Evolutionary conservation across 73 alveolate species (phyloP).

Genomic region (Paramecium octaurelia): DNA sequence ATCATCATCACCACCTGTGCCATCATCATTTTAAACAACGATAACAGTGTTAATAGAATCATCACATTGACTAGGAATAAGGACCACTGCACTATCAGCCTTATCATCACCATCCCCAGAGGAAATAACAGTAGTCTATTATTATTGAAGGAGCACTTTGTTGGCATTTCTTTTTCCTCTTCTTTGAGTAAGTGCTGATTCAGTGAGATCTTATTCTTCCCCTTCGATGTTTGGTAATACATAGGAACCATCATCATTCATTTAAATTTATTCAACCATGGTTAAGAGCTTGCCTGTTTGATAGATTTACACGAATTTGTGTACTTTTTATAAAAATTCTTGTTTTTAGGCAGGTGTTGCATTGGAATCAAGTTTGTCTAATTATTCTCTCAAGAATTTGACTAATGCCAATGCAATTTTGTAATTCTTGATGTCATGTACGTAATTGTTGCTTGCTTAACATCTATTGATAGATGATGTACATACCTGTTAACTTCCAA

Average conservation of each 20-base stretch:
- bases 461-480: not conserved
- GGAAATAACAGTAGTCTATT: not conserved
- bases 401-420: slow-evolving; percentile 37
- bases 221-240: not conserved
- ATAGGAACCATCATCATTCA: slow-evolving; percentile 4
- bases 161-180: slow-evolving; percentile 15
- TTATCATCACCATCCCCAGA: not conserved
- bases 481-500: slow-evolving; percentile 28
- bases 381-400: slow-evolving; percentile 15
- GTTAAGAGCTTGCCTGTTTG: slow-evolving; percentile 21
- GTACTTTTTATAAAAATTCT: not conserved
- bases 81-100: slow-evolving; percentile 32
- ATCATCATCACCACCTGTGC: slow-evolving; percentile 36
- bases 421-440: slow-evolving; percentile 44
- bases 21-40: slow-evolving; percentile 47
- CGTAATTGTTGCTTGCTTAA: not conserved
- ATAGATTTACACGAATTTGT: slow-evolving; percentile 13
- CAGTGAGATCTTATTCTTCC: slow-evolving; percentile 19
- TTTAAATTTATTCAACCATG: not conserved
- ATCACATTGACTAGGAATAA: slow-evolving; percentile 38
- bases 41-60: slow-evolving; percentile 10
- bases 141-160: not conserved
- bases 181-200: not conserved
- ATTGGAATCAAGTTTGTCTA: not conserved
- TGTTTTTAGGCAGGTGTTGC: not conserved